These are phyloP conservation scores for Spiraea crenata DNA, from an alignment of 331 rosid genomes.

Conservation along the genomic window DNA sequence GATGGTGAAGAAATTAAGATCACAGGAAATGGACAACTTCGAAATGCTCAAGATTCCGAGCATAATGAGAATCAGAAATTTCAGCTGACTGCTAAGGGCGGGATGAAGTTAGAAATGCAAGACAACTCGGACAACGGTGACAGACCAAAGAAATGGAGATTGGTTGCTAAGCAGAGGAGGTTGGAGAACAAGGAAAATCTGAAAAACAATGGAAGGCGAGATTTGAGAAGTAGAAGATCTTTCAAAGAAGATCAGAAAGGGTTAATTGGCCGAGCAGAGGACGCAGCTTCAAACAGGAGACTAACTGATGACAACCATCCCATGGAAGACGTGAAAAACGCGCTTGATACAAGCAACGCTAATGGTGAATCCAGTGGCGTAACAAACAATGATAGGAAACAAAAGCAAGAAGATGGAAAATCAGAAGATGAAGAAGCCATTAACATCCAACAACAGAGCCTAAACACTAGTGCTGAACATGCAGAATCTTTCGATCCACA, in stretches of 20 bases:
- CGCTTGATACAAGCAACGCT: not conserved
- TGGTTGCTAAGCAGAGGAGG: constrained; percentile 29
- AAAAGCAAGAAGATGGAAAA: constrained; percentile 12
- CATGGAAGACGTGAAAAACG: not conserved
- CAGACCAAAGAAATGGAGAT: constrained; percentile 48
- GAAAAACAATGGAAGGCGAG: constrained; percentile 23
- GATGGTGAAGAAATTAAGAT: constrained; percentile 2
- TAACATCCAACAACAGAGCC: constrained; percentile 26
- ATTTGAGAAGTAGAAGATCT: constrained; percentile 29
- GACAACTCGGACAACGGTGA: constrained; percentile 4
- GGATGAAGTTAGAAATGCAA: constrained; percentile 18
- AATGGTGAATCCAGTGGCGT: not conserved
- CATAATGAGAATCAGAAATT: constrained; percentile 16
- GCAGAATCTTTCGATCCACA: not conserved
- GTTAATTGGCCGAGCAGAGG: constrained; percentile 16
- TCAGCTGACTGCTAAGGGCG: constrained; percentile 17
- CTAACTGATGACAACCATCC: constrained; percentile 4
- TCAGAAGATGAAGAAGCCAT: constrained; percentile 27
- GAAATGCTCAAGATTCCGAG: constrained; percentile 18
- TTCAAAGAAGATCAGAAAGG: constrained; percentile 24
- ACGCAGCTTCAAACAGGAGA: constrained; percentile 13
- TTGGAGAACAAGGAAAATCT: constrained; percentile 33
- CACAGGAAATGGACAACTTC: constrained; percentile 15
- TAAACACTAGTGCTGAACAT: constrained; percentile 14
- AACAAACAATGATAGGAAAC: not conserved